A percentile compares a stretch with the other conserved stretches of the same genome.
phyloP scores from a whole-genome alignment of 2,329 filamentous ascomycete species.

The Pseudogymnoascus sp. region DNA sequence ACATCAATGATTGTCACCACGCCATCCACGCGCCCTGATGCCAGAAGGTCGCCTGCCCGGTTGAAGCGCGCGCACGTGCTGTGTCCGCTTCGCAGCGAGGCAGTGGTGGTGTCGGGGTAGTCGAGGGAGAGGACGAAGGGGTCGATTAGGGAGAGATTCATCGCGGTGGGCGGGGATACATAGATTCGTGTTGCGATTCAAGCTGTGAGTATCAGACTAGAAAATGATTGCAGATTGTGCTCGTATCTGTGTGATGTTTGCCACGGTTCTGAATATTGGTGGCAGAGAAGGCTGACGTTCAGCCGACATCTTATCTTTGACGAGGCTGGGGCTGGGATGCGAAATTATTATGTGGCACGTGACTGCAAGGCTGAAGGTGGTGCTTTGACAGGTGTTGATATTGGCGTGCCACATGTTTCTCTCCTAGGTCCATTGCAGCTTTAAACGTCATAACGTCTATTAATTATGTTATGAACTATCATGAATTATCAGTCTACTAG shows the following conservation, averaged over 20 bases:
- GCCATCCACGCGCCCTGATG: constrained; percentile 87
- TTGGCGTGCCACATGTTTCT: not conserved
- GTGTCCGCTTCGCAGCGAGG: constrained; percentile 68
- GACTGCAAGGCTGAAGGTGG: not conserved
- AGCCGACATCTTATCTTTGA: constrained; percentile 5
- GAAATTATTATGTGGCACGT: not conserved
- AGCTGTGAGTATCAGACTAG: not conserved
- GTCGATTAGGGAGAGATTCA: constrained; percentile 66
- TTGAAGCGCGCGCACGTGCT: constrained; percentile 74
- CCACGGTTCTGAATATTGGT: not conserved
- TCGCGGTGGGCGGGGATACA: constrained; percentile 28
- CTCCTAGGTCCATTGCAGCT: not conserved
- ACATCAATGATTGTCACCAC: constrained; percentile 94
- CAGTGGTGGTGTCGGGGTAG: constrained; percentile 83
- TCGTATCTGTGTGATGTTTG: not conserved
- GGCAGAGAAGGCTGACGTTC: constrained; percentile 1
- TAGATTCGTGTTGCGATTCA: constrained; percentile 11
- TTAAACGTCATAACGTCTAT: not conserved
- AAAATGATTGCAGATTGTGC: not conserved
- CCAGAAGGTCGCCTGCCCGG: constrained; percentile 86
- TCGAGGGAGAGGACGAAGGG: constrained; percentile 66
- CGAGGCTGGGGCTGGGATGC: not conserved
- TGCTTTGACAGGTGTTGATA: not conserved
- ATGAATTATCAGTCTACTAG: not conserved
- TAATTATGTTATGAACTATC: not conserved